Conservation (phyloP, 139 green algal species). For the Dunaliella primolecta region DNA sequence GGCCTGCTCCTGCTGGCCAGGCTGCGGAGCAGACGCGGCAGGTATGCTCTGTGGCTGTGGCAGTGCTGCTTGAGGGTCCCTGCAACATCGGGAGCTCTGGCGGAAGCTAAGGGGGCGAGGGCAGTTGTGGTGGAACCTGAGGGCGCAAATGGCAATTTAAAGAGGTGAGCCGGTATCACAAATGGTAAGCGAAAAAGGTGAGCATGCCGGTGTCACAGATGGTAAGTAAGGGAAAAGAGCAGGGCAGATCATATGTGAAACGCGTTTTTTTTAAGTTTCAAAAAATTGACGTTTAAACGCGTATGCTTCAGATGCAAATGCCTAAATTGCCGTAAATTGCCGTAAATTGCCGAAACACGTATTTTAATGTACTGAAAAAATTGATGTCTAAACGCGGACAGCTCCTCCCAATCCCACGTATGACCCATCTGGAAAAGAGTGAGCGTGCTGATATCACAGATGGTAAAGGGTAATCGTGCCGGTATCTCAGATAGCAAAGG, state of each 20-base stretch:
- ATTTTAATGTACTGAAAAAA: no score
- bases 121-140: constrained; percentile 26
- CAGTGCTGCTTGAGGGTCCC: background rate
- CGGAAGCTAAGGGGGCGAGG: constrained; percentile 20
- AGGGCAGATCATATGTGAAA: background rate
- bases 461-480: no score
- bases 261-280: background rate
- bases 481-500: no score
- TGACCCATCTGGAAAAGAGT: no score
- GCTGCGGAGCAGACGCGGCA: background rate
- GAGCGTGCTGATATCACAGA: no score
- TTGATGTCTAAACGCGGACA: no score
- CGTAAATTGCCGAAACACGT: no score
- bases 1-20: background rate
- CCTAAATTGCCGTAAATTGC: no score
- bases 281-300: background rate
- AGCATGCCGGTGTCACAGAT: background rate
- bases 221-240: background rate
- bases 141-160: background rate
- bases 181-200: background rate
- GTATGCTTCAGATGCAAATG: background rate
- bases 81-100: no score
- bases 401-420: no score
- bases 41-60: background rate
- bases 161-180: background rate